Conservation (phyloP, 768 basidiomycete species). For the Mrakia blollopis region DNA sequence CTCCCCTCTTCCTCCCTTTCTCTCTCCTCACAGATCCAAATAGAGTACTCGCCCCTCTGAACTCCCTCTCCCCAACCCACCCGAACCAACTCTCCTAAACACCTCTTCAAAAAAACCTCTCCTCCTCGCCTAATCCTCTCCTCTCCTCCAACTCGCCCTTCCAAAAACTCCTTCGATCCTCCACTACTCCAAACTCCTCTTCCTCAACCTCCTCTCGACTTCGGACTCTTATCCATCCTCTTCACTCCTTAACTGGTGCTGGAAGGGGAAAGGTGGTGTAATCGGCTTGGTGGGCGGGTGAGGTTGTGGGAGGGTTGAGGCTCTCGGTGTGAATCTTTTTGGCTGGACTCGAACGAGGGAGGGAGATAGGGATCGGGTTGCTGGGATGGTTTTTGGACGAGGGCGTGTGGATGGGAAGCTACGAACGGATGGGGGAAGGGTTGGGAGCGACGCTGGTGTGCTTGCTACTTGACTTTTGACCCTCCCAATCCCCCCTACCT, state of each 20-base stretch:
- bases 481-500: neutral
- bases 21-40: constrained; percentile 11
- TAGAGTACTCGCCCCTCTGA: constrained; percentile 22
- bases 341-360: neutral
- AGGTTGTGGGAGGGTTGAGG: neutral
- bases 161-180: neutral
- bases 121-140: neutral
- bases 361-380: neutral
- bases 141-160: neutral
- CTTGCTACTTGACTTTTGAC: constrained; percentile 12
- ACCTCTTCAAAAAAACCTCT: too few relatives aligned
- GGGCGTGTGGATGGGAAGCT: neutral
- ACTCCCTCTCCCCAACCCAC: constrained; percentile 10
- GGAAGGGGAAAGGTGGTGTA: neutral
- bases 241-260: constrained; percentile 5
- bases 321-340: neutral
- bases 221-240: neutral
- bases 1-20: neutral
- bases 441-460: constrained; percentile 10
- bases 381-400: neutral
- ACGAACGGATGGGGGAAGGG: neutral
- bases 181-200: neutral
- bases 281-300: neutral
- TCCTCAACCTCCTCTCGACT: neutral
- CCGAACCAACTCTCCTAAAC: neutral